phyloP scores from a whole-genome alignment of 1,139 yeast genomes.

The Zygosaccharomyces sapae region DNA sequence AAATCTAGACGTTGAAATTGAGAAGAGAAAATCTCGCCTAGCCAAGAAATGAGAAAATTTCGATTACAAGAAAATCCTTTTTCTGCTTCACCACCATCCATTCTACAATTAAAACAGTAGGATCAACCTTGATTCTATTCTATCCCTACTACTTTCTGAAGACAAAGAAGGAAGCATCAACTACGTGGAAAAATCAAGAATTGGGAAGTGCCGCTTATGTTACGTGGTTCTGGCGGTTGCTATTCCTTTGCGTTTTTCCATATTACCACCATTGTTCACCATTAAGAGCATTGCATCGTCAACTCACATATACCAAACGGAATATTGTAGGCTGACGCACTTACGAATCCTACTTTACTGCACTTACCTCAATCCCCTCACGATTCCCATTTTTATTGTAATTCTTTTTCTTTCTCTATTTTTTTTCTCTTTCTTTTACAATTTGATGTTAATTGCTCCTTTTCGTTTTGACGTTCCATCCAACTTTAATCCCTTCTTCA shows the following conservation, averaged over 20 bases:
- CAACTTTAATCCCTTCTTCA: neutral
- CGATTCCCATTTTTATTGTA: slow-evolving; percentile 1
- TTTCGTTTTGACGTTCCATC: slow-evolving; percentile 2
- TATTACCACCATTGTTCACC: neutral
- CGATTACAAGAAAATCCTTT: no score
- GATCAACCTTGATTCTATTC: no score
- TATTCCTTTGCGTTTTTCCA: neutral
- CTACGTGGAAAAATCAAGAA: neutral
- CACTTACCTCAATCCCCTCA: neutral
- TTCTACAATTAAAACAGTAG: no score
- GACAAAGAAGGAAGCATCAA: slow-evolving; percentile 1
- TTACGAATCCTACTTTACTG: neutral
- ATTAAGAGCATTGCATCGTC: slow-evolving; percentile 1
- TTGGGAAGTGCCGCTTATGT: neutral
- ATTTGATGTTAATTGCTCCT: slow-evolving; percentile 5
- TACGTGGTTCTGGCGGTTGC: neutral
- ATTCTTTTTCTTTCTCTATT: neutral
- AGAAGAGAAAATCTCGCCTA: slow-evolving; percentile 47
- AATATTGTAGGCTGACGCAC: neutral
- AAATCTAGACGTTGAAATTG: slow-evolving; percentile 74
- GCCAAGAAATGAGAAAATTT: neutral
- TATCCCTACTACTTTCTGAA: neutral
- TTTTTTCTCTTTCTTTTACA: neutral
- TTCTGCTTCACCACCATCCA: no score
- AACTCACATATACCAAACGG: neutral